Base-by-base conservation (phyloP, 345 rosid genomes). In the Carallia brachiata region DNA sequence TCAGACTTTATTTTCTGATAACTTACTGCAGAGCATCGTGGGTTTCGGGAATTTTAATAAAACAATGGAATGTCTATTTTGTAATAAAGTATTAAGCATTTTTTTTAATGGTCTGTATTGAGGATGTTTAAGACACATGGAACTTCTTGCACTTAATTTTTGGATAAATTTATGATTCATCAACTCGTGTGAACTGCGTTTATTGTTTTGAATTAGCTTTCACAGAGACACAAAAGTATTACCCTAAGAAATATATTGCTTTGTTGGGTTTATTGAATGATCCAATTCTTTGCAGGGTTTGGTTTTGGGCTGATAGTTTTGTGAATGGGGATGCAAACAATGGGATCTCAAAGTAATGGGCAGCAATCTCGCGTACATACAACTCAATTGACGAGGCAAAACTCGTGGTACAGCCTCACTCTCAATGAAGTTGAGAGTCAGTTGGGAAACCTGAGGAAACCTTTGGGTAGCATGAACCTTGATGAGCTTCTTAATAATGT, bases 261-360 rank as follows among this genome's bases (percentile, higher is more conserved):
- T 48, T 5, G 18, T 32, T 32, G 36, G 31, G 13, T 12, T 52
- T 17, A 1, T 34, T 65, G 32, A 31, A 0, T 18, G 47, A 65
- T 50, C 34, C 52, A 6, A 13, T 52, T 52, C 30, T 31, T 32
- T 16, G 28, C 40, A 50, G 2, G 7, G 34, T 32, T 6, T 34
- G 63, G 60, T 69, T 32, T 32, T 32, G 34, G 55, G 55, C 4
- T 52, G 55, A 65, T 75, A 48, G 34, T 66, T 76, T 67, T 73
- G 70, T 75, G 80, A 79, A 85, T 85, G 89, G 89, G 86, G 82
- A 79, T 85, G 73, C 89, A 85, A 74, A 85, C 80, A 6, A 85
- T 79, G 85, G 87, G 86, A 65, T 82, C 85, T 66, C 86, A 82
- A 52, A 80, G 77, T 62, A 83, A 82, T 71, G 79, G 81, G 53